Conservation (phyloP, 352 stramenopile species). For the Pythium aphanidermatum region DNA sequence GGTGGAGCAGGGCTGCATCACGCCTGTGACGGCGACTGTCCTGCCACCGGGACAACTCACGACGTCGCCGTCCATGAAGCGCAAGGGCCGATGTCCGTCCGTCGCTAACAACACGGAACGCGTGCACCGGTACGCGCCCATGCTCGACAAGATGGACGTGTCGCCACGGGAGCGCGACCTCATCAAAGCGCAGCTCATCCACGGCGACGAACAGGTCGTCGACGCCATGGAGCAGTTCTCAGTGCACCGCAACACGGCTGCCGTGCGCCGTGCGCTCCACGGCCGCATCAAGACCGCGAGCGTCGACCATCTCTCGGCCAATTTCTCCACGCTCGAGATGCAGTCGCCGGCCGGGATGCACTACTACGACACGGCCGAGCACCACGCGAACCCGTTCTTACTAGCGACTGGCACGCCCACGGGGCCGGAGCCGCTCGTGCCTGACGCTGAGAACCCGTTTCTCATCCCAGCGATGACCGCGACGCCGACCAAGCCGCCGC, state of each 20-base stretch:
- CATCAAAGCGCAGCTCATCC: slow-evolving; percentile 66
- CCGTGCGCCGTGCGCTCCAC: slow-evolving; percentile 40
- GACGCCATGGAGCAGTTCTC: slow-evolving; percentile 79
- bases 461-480: slow-evolving; percentile 21
- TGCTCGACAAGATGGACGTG: slow-evolving; percentile 66
- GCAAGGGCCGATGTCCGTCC: slow-evolving; percentile 61
- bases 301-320: slow-evolving; percentile 18
- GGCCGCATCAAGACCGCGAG: slow-evolving; percentile 22
- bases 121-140: slow-evolving; percentile 57
- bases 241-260: slow-evolving; percentile 41
- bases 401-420: no score
- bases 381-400: slow-evolving; percentile 29
- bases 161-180: slow-evolving; percentile 49
- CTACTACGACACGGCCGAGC: slow-evolving; percentile 2
- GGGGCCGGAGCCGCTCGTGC: no score
- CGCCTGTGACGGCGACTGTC: slow-evolving; percentile 25
- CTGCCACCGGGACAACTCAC: slow-evolving; percentile 18
- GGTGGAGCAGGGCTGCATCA: slow-evolving; percentile 68
- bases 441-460: no score
- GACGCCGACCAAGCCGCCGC: slow-evolving; percentile 6
- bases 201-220: slow-evolving; percentile 65
- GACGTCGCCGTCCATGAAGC: slow-evolving; percentile 59
- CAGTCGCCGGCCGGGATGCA: slow-evolving; percentile 27
- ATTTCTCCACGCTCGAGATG: slow-evolving; percentile 34
- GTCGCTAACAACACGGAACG: slow-evolving; percentile 64